A percentile compares a stretch with the other conserved stretches of the same genome.
These are phyloP conservation scores for Phytophthora vignae DNA, from an alignment of 352 stramenopile species.

Conservation along the genomic window DNA sequence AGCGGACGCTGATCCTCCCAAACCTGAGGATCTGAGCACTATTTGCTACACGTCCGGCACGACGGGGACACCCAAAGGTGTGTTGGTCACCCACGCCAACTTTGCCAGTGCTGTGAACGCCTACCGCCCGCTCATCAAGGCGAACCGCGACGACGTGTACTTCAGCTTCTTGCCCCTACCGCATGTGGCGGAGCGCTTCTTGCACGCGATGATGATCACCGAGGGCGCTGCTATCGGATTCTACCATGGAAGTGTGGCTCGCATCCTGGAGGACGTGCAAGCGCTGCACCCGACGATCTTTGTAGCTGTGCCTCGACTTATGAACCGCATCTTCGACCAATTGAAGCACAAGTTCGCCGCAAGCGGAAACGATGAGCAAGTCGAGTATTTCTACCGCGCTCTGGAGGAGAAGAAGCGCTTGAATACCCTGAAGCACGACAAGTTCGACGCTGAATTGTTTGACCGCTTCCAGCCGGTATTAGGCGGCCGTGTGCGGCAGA, in stretches of 20 bases:
- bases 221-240: slow-evolving; percentile 77
- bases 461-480: slow-evolving; percentile 92
- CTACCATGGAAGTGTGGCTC: slow-evolving; percentile 78
- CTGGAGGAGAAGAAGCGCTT: slow-evolving; percentile 53
- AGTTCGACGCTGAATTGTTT: slow-evolving; percentile 96
- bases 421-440: slow-evolving; percentile 46
- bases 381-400: slow-evolving; percentile 46
- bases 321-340: slow-evolving; percentile 96
- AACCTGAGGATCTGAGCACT: slow-evolving; percentile 87
- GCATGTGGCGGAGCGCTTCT: slow-evolving; percentile 94
- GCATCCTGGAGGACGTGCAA: slow-evolving; percentile 91
- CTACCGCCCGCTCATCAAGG: slow-evolving; percentile 23
- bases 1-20: slow-evolving; percentile 51
- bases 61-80: slow-evolving; percentile 67
- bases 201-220: slow-evolving; percentile 91
- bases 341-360: slow-evolving; percentile 62
- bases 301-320: slow-evolving; percentile 89
- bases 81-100: slow-evolving; percentile 60
- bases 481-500: slow-evolving; percentile 87
- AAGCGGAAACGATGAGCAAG: slow-evolving; percentile 38
- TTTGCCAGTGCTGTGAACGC: slow-evolving; percentile 34
- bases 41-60: slow-evolving; percentile 88
- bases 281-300: slow-evolving; percentile 91
- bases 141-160: slow-evolving; percentile 81
- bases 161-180: slow-evolving; percentile 96